Evolutionary conservation across 2,329 filamentous ascomycete genomes (phyloP).

Genomic region (Coniochaeta pulveracea): DNA sequence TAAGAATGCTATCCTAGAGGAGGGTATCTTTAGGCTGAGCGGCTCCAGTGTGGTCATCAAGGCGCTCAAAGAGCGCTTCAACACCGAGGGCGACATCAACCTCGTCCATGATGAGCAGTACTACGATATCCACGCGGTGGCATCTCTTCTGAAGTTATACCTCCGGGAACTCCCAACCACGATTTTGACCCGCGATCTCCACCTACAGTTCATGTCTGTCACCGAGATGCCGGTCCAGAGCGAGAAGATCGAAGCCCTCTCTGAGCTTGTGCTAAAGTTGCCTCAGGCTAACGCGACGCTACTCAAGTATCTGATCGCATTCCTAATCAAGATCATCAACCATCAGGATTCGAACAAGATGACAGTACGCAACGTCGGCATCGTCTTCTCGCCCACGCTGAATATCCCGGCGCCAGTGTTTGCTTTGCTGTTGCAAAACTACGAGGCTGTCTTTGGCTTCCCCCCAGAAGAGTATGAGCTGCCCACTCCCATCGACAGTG

Average conservation of each 20-base stretch:
- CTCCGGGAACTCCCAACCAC: slow-evolving; percentile 84
- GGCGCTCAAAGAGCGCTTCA: slow-evolving; percentile 82
- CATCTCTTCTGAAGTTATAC: slow-evolving; percentile 88
- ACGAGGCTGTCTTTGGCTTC: slow-evolving; percentile 71
- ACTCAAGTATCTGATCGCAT: slow-evolving; percentile 74
- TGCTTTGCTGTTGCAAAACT: slow-evolving; percentile 86
- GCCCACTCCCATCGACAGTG: slow-evolving; percentile 28
- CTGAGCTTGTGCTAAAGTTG: slow-evolving; percentile 67
- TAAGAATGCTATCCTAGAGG: slow-evolving; percentile 72
- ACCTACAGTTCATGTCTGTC: slow-evolving; percentile 76
- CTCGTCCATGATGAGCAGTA: slow-evolving; percentile 72
- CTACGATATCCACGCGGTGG: slow-evolving; percentile 92
- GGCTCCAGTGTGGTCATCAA: slow-evolving; percentile 96
- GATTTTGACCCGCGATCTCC: slow-evolving; percentile 81
- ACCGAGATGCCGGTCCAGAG: slow-evolving; percentile 65
- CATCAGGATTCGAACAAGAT: slow-evolving; percentile 91
- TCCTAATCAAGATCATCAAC: slow-evolving; percentile 85
- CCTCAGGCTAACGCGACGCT: slow-evolving; percentile 73
- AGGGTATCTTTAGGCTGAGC: slow-evolving; percentile 93
- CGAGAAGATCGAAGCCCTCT: slow-evolving; percentile 69
- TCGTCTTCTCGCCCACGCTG: slow-evolving; percentile 93
- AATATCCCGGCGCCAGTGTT: slow-evolving; percentile 95
- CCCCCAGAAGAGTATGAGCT: slow-evolving; percentile 54
- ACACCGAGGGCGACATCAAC: slow-evolving; percentile 83
- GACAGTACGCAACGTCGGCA: slow-evolving; percentile 94